Percentiles rank a stretch among this genome's conserved stretches.
These are phyloP conservation scores for Fusarium sulawesiense DNA, from an alignment of 2,329 filamentous ascomycete genomes.

Conservation along the genomic window DNA sequence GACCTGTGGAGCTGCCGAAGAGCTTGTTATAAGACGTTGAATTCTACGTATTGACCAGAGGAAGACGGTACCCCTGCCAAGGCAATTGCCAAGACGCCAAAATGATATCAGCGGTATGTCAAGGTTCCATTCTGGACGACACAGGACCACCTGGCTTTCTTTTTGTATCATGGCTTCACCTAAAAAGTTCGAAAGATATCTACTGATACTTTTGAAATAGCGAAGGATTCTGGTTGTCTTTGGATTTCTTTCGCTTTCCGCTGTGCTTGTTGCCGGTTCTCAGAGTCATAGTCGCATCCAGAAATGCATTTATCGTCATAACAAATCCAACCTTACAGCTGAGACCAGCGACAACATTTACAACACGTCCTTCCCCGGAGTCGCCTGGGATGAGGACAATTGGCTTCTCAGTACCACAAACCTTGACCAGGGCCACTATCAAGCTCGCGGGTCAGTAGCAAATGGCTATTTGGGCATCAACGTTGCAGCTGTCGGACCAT, in stretches of 20 bases:
- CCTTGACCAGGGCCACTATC: background rate
- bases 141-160: background rate
- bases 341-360: background rate
- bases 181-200: background rate
- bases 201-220: background rate
- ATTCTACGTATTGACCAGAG: background rate
- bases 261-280: no score
- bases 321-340: rapidly evolving
- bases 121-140: background rate
- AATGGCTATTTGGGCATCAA: constrained; percentile 16
- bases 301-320: background rate
- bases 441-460: constrained; percentile 1
- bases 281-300: background rate
- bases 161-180: background rate
- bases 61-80: background rate
- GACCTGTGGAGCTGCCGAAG: no score
- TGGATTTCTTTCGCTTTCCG: no score
- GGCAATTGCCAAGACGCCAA: rapidly evolving
- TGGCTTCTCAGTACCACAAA: constrained; percentile 1
- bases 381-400: constrained; percentile 8
- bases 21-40: background rate
- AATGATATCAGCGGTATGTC: background rate
- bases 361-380: background rate
- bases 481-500: background rate
- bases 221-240: background rate